phyloP scores from a whole-genome alignment of 176 grass and related monocot genomes.

The Saccharum spontaneum region DNA sequence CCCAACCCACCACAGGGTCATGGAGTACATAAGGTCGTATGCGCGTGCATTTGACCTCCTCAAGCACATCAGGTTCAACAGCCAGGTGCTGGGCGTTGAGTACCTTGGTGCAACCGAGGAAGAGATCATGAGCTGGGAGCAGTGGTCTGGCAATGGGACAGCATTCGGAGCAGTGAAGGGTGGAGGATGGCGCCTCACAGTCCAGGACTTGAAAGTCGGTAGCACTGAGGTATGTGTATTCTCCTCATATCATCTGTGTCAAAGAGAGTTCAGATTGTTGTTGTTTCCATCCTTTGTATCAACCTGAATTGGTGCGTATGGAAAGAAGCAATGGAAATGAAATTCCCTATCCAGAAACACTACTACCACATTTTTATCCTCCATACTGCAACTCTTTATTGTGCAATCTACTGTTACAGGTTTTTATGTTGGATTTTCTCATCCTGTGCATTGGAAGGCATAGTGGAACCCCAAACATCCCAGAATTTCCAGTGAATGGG shows the following conservation, averaged over 20 bases:
- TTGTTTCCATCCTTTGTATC: not conserved
- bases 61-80: constrained; percentile 68
- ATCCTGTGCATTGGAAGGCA: constrained; percentile 84
- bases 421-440: constrained; percentile 72
- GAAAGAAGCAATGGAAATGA: constrained; percentile 11
- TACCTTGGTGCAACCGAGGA: constrained; percentile 60
- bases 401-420: constrained; percentile 20
- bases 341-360: not conserved
- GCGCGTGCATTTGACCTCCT: constrained; percentile 55
- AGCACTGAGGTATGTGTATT: constrained; percentile 42
- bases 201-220: constrained; percentile 56
- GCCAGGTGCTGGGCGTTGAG: constrained; percentile 65
- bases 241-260: not conserved
- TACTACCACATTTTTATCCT: not conserved
- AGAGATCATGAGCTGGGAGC: constrained; percentile 66
- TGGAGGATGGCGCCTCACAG: constrained; percentile 58
- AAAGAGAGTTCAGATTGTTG: not conserved
- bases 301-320: not conserved
- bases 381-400: constrained; percentile 3
- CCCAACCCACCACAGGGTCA: constrained; percentile 61
- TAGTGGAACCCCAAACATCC: constrained; percentile 76
- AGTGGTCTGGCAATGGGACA: constrained; percentile 66
- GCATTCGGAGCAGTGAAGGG: constrained; percentile 50
- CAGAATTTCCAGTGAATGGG: constrained; percentile 54
- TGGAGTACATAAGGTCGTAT: constrained; percentile 74